These are phyloP conservation scores for Triticum turgidum DNA, from an alignment of 176 grass and related monocot genomes.

Conservation along the genomic window DNA sequence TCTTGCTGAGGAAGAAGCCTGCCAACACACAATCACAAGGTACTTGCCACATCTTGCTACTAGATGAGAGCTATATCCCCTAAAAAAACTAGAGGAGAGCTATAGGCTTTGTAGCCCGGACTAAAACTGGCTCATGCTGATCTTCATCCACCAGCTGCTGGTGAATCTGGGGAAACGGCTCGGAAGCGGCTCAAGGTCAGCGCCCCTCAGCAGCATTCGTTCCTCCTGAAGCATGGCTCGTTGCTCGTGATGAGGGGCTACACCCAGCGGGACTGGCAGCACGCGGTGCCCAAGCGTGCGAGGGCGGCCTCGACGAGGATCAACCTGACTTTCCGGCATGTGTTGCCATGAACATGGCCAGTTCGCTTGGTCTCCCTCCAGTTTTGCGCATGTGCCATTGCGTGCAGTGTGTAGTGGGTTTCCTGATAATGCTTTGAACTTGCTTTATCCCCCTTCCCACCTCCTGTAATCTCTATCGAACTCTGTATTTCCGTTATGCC, in stretches of 20 bases:
- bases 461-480: too few relatives aligned
- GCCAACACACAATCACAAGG: conserved; percentile 43
- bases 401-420: too few relatives aligned
- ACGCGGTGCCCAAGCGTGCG: conserved; percentile 66
- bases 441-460: too few relatives aligned
- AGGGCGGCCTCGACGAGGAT: conserved; percentile 68
- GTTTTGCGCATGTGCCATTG: neutral
- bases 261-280: conserved; percentile 86
- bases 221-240: conserved; percentile 78
- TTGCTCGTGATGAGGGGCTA: conserved; percentile 54
- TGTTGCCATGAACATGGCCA: conserved; percentile 19
- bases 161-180: conserved; percentile 18
- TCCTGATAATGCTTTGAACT: too few relatives aligned
- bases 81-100: neutral
- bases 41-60: neutral
- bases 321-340: conserved; percentile 74
- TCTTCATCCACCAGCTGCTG: conserved; percentile 20
- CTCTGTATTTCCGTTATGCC: too few relatives aligned
- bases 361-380: neutral
- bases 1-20: conserved; percentile 66
- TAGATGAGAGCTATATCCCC: neutral
- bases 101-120: neutral
- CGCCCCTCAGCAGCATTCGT: conserved; percentile 37
- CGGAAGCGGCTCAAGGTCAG: conserved; percentile 46
- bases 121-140: neutral